A percentile compares a stretch with the other conserved stretches of the same genome.
Conservation (phyloP, 2,329 filamentous ascomycete species). For the Penicillium expansum region DNA sequence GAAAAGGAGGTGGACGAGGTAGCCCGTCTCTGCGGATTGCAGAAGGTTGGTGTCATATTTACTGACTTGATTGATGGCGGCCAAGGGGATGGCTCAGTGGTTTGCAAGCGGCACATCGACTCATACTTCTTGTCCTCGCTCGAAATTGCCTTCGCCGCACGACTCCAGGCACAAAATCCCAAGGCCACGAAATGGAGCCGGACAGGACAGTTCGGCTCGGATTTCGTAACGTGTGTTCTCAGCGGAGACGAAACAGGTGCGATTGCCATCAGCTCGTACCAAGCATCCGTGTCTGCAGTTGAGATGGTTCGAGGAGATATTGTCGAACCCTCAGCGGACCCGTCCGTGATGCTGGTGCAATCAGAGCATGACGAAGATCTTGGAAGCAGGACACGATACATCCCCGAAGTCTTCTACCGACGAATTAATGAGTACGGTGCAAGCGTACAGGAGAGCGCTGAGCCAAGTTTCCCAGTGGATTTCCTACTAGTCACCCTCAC, state of each 20-base stretch:
- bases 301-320: conserved; percentile 97
- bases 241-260: conserved; percentile 88
- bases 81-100: conserved; percentile 74
- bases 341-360: conserved; percentile 89
- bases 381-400: conserved; percentile 73
- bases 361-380: conserved; percentile 79
- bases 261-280: conserved; percentile 87
- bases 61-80: conserved; percentile 86
- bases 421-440: conserved; percentile 94
- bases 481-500: conserved; percentile 95
- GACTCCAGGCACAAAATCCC: conserved; percentile 82
- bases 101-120: conserved; percentile 94
- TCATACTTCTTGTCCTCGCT: conserved; percentile 92
- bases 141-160: conserved; percentile 84
- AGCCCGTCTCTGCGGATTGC: conserved; percentile 76
- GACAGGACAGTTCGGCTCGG: conserved; percentile 87
- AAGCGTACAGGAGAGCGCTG: conserved; percentile 95
- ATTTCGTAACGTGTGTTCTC: conserved; percentile 94
- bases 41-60: conserved; percentile 90
- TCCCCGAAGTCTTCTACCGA: conserved; percentile 95
- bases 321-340: conserved; percentile 90
- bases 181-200: conserved; percentile 97
- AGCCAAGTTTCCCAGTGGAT: conserved; percentile 92
- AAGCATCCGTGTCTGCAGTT: conserved; percentile 90
- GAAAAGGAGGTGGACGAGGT: conserved; percentile 78